These are phyloP conservation scores for Hyaloperonospora brassicae DNA, from an alignment of 352 stramenopile genomes.

Conservation along the genomic window DNA sequence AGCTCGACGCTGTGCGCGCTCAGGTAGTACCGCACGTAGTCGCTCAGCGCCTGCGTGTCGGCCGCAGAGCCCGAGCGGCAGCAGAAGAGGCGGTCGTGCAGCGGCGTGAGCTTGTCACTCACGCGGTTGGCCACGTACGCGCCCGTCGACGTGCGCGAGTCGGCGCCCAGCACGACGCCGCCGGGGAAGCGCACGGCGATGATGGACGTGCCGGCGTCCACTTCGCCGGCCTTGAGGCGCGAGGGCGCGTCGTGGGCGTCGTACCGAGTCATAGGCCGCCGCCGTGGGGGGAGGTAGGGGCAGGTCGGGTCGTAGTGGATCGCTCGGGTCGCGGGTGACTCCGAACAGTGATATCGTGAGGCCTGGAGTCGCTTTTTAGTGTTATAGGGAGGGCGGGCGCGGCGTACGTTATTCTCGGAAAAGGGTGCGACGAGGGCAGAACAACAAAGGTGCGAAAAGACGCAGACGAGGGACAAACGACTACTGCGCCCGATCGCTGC, in stretches of 20 bases:
- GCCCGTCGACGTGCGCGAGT: conserved; percentile 90
- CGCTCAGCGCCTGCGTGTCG: conserved; percentile 91
- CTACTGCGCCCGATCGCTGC: no score
- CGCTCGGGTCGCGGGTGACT: no score
- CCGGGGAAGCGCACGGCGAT: conserved; percentile 95
- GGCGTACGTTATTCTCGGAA: no score
- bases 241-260: conserved; percentile 1
- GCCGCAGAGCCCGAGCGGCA: conserved; percentile 95
- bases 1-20: conserved; percentile 73
- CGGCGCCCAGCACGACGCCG: conserved; percentile 95
- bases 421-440: no score
- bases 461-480: no score
- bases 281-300: no score
- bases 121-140: conserved; percentile 97
- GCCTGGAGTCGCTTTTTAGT: no score
- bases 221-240: conserved; percentile 85
- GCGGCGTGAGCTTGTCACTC: conserved; percentile 95
- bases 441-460: no score
- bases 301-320: no score
- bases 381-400: no score
- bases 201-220: conserved; percentile 96
- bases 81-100: conserved; percentile 97
- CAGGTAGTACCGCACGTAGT: conserved; percentile 81
- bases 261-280: no score
- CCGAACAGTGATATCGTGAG: no score